Percentiles rank a stretch among this genome's conserved stretches.
These are phyloP conservation scores for Candida buenavistaensis DNA, from an alignment of 1,139 yeast genomes.

Conservation along the genomic window DNA sequence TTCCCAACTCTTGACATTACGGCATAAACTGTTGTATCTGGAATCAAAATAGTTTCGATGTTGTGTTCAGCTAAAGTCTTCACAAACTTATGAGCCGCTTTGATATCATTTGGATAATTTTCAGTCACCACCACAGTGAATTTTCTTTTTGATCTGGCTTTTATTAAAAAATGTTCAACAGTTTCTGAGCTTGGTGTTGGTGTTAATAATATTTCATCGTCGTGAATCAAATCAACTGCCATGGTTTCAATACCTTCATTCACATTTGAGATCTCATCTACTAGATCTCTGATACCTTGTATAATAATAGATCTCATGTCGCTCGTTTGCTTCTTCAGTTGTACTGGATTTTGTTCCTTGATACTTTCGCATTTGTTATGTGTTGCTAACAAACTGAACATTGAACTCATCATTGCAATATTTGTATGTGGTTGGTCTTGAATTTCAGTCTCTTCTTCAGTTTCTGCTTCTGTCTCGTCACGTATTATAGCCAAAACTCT, in stretches of 20 bases:
- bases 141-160: slow-evolving; percentile 86
- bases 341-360: slow-evolving; percentile 27
- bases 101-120: slow-evolving; percentile 83
- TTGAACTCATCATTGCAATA: slow-evolving; percentile 71
- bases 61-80: slow-evolving; percentile 78
- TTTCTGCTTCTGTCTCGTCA: slow-evolving; percentile 74
- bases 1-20: slow-evolving; percentile 98
- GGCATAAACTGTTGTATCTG: slow-evolving; percentile 91
- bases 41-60: slow-evolving; percentile 87
- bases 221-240: slow-evolving; percentile 93
- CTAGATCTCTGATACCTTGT: slow-evolving; percentile 90
- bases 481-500: slow-evolving; percentile 85
- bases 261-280: slow-evolving; percentile 87
- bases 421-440: slow-evolving; percentile 20
- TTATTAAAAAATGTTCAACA: slow-evolving; percentile 79
- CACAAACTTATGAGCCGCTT: slow-evolving; percentile 76
- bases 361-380: slow-evolving; percentile 26
- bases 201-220: slow-evolving; percentile 84
- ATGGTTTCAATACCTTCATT: slow-evolving; percentile 89
- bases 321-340: slow-evolving; percentile 46
- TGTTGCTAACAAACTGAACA: slow-evolving; percentile 83
- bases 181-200: slow-evolving; percentile 94
- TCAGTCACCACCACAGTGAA: slow-evolving; percentile 93
- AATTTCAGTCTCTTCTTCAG: slow-evolving; percentile 13
- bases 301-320: slow-evolving; percentile 87